Evolutionary conservation across 192 early-diverging fungal genomes (phyloP), one percentile per base, ranked within the genome.

Genomic region (Rhizoclosmatium sp.): DNA sequence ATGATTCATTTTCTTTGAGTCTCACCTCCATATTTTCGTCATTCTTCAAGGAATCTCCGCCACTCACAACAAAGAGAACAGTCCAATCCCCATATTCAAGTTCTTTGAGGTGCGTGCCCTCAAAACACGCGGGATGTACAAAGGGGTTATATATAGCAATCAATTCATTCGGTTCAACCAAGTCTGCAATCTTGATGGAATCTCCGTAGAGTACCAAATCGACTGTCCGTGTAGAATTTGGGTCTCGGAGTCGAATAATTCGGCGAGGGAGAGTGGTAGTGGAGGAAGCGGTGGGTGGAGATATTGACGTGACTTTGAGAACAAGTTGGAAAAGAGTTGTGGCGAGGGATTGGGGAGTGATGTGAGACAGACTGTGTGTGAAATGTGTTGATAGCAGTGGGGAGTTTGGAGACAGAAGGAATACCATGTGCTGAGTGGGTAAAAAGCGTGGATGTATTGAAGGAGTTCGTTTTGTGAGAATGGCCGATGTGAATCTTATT

Each of bases 101-200:
- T 10, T 49, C 42, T 12, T 2, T 59, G 16, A 12, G 19, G 19
- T 56, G 31, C 31, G 31, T 31, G 31, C 14, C 66, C 44, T 7
- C 9, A 62, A 74, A 74, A 46, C 72, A 74, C 19, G 5, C 72
- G 5, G 31, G 58, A 47, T 74, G 72, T 2, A 74, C 60, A 64
- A 21, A 74, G 1, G 59, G 45, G 44, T 62, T 40, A 45, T 74
- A 59, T 12, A 74, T 62, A 3, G 31, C 72, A n/a, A 74, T 5
- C n/a, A 68, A 10, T 10, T 68, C 66, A 19, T 31, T 62, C 14
- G 23, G 14, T 40, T 71, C 69, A 14, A 71, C 14, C 39, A 71
- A 71, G 54, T 71, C 69, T 47, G 69, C 69, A 46, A 71, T 19
- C 2, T 31, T 45, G 0, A n/a, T 3, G 39, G 2, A 10, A 2